Evolutionary conservation across 192 early-diverging fungal species (phyloP).

Genomic region (Pecoramyces ruminantium): DNA sequence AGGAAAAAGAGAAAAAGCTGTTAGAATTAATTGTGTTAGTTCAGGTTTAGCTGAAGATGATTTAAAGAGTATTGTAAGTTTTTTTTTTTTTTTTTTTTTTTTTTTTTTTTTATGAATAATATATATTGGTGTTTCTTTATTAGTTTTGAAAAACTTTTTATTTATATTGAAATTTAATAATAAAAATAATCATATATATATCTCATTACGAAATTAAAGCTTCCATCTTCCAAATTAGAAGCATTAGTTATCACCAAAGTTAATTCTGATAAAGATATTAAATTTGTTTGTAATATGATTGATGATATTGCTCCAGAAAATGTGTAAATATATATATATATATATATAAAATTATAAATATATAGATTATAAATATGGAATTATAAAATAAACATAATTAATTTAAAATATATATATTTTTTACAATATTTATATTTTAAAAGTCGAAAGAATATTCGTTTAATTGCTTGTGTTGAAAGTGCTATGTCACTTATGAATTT

Average conservation of each 20-base stretch:
- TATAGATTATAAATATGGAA: too few species aligned
- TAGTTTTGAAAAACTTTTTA: too few species aligned
- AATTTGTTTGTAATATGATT: constrained; percentile 55
- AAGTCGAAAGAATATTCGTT: constrained; percentile 43
- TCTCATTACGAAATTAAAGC: too few species aligned
- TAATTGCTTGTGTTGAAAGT: constrained; percentile 83
- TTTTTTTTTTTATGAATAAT: too few species aligned
- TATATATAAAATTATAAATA: too few species aligned
- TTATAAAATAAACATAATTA: too few species aligned
- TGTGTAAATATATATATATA: constrained; percentile 11
- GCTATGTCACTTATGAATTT: constrained; percentile 74
- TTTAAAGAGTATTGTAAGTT: constrained; percentile 51
- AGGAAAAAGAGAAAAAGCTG: constrained; percentile 60
- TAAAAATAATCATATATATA: too few species aligned
- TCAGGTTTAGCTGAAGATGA: constrained; percentile 58
- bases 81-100: neutral
- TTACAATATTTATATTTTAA: neutral
- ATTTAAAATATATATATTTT: too few species aligned
- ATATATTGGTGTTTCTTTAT: too few species aligned
- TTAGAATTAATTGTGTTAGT: constrained; percentile 76
- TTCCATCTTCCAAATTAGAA: constrained; percentile 42
- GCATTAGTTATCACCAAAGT: constrained; percentile 82
- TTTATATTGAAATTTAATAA: too few species aligned
- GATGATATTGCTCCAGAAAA: constrained; percentile 49
- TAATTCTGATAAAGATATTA: constrained; percentile 54